A percentile compares a stretch with the other conserved stretches of the same genome.
Evolutionary conservation across 805 yeast genomes (phyloP).

Genomic region (Metschnikowia arizonensis): DNA sequence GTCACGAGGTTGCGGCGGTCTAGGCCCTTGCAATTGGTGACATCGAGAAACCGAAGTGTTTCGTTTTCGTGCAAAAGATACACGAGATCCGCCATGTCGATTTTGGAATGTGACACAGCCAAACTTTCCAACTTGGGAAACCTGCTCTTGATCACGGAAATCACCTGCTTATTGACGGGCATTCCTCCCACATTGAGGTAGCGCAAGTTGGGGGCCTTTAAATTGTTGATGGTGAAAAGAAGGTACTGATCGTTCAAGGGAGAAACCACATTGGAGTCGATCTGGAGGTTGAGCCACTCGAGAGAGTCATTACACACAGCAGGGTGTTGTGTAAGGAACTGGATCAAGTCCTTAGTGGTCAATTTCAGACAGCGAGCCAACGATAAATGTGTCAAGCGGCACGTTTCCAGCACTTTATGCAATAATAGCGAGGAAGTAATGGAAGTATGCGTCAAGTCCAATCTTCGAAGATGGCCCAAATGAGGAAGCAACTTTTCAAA

Average conservation of each 20-base stretch:
- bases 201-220: conserved; percentile 43
- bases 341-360: conserved; percentile 66
- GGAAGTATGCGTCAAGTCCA: conserved; percentile 80
- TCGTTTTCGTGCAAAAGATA: conserved; percentile 29
- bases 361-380: conserved; percentile 52
- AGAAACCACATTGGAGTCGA: conserved; percentile 58
- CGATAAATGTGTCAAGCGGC: conserved; percentile 71
- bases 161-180: conserved; percentile 44
- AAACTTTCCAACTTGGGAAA: conserved; percentile 43
- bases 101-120: conserved; percentile 36
- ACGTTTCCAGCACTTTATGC: conserved; percentile 48
- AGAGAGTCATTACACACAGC: conserved; percentile 47
- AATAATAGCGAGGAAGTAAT: conserved; percentile 60
- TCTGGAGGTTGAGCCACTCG: conserved; percentile 64
- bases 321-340: conserved; percentile 69
- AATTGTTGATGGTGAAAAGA: conserved; percentile 39
- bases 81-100: conserved; percentile 36
- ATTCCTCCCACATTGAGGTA: conserved; percentile 63
- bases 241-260: conserved; percentile 52
- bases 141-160: conserved; percentile 35
- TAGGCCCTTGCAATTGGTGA: conserved; percentile 58
- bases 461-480: conserved; percentile 52
- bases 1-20: conserved; percentile 50
- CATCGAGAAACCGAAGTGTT: conserved; percentile 54
- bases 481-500: conserved; percentile 57